Percentiles rank a stretch among this genome's conserved stretches.
These are phyloP conservation scores for Vickermania ingenoplastis DNA, from an alignment of 208 protist genomes.

Conservation along the genomic window DNA sequence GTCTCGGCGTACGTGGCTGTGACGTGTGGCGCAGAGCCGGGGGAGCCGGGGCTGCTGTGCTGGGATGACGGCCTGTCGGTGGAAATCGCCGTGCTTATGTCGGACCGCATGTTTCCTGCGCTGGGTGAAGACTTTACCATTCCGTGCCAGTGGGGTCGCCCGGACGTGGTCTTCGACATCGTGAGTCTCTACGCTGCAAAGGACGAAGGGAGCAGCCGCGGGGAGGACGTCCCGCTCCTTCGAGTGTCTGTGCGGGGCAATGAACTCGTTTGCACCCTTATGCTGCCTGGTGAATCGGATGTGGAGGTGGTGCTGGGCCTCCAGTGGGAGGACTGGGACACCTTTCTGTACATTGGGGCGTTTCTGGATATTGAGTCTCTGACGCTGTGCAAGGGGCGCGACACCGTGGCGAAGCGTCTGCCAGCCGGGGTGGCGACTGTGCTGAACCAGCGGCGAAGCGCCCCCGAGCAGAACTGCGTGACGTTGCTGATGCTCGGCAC, in stretches of 20 bases:
- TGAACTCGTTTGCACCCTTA: not conserved
- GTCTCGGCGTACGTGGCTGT: not conserved
- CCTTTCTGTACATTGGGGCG: constrained; percentile 40
- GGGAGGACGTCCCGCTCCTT: not conserved
- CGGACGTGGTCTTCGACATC: constrained; percentile 20
- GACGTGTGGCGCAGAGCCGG: not conserved
- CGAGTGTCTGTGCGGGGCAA: constrained; percentile 2
- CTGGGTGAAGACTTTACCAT: constrained; percentile 31
- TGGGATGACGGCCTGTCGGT: constrained; percentile 43
- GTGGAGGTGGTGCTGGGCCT: constrained; percentile 3
- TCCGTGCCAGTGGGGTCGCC: constrained; percentile 16
- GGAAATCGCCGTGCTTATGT: constrained; percentile 38
- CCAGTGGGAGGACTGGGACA: constrained; percentile 29
- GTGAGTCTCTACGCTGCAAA: constrained; percentile 18
- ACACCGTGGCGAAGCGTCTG: constrained; percentile 14
- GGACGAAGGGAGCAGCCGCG: not conserved
- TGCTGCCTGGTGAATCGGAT: not conserved
- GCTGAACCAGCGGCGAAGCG: not conserved
- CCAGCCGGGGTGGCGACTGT: constrained; percentile 7
- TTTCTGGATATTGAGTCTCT: constrained; percentile 26
- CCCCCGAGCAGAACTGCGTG: constrained; percentile 5
- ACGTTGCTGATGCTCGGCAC: constrained; percentile 8
- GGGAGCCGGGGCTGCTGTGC: constrained; percentile 7
- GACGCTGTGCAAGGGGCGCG: constrained; percentile 34
- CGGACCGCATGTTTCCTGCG: constrained; percentile 33